phyloP scores from a whole-genome alignment of 2,329 filamentous ascomycete genomes.

The Pseudogymnoascus sp. region DNA sequence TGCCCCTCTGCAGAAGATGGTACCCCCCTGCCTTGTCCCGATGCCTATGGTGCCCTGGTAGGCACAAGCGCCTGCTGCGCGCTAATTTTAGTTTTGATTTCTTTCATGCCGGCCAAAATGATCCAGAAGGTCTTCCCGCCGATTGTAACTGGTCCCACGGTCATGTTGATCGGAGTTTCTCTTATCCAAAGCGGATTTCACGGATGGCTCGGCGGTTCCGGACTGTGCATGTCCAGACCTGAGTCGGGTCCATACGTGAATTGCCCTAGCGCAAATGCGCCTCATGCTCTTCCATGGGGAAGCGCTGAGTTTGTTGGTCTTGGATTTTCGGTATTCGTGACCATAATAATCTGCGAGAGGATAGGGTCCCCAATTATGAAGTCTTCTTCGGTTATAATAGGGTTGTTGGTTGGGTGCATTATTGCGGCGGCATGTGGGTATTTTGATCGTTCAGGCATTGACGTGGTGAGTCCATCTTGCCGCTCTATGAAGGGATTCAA shows the following conservation, averaged over 20 bases:
- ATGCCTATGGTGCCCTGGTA: conserved; percentile 58
- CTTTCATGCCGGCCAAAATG: conserved; percentile 52
- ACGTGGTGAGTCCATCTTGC: conserved; percentile 34
- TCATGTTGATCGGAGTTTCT: conserved; percentile 58
- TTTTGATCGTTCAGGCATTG: conserved; percentile 65
- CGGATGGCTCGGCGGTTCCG: conserved; percentile 70
- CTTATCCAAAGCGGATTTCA: conserved; percentile 58
- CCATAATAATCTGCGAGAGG: conserved; percentile 72
- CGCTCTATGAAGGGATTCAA: not conserved
- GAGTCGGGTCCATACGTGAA: conserved; percentile 46
- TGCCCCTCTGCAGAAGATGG: conserved; percentile 50
- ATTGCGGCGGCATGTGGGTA: conserved; percentile 72
- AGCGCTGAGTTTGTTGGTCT: conserved; percentile 70
- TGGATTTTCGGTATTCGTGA: conserved; percentile 71
- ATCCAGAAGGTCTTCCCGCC: conserved; percentile 59
- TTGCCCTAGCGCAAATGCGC: conserved; percentile 60
- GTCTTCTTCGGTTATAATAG: conserved; percentile 43
- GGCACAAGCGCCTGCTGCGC: conserved; percentile 43
- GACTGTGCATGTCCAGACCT: conserved; percentile 44
- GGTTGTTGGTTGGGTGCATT: conserved; percentile 67
- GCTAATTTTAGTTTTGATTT: conserved; percentile 53
- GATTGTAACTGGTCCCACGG: conserved; percentile 59
- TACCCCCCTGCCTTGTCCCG: conserved; percentile 51
- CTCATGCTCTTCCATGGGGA: conserved; percentile 65
- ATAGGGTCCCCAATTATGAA: conserved; percentile 83